A percentile compares a stretch with the other conserved stretches of the same genome.
phyloP scores from a whole-genome alignment of 371 early-diverging fungal species.

The Actinomortierella wolfii region DNA sequence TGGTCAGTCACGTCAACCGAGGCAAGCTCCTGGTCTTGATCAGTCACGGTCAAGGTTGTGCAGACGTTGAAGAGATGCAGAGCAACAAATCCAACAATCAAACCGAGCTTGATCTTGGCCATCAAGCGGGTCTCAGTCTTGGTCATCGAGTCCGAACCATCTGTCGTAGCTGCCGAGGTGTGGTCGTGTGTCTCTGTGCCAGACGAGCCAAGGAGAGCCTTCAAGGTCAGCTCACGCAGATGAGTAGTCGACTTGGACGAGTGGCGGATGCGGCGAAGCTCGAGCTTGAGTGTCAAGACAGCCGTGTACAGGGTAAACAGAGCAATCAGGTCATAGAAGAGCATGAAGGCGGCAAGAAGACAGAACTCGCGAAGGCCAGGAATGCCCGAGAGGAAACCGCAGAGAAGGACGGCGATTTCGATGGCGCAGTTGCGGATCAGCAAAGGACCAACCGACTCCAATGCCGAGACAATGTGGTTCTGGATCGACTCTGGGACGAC shows the following conservation, averaged over 20 bases:
- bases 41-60: constrained; percentile 57
- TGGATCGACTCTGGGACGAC: constrained; percentile 53
- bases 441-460: constrained; percentile 67
- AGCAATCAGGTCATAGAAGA: constrained; percentile 81
- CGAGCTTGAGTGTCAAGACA: constrained; percentile 86
- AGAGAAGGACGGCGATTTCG: constrained; percentile 78
- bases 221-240: constrained; percentile 45
- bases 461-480: constrained; percentile 70
- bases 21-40: constrained; percentile 6
- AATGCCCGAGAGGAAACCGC: constrained; percentile 82
- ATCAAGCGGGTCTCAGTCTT: constrained; percentile 62
- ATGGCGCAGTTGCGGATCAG: constrained; percentile 81
- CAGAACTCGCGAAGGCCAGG: constrained; percentile 83
- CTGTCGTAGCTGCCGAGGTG: constrained; percentile 12
- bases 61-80: constrained; percentile 77
- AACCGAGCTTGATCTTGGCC: constrained; percentile 60
- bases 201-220: constrained; percentile 30
- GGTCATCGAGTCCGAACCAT: constrained; percentile 17
- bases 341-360: constrained; percentile 77
- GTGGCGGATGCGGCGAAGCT: constrained; percentile 64
- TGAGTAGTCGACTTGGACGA: constrained; percentile 37
- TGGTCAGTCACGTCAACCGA: constrained; percentile 51
- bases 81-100: constrained; percentile 73
- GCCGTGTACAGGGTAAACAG: constrained; percentile 90
- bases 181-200: constrained; percentile 13